Percentiles rank a stretch among this genome's conserved stretches.
phyloP scores from a whole-genome alignment of 306 rosid species.

The Mimosa bimucronata region DNA sequence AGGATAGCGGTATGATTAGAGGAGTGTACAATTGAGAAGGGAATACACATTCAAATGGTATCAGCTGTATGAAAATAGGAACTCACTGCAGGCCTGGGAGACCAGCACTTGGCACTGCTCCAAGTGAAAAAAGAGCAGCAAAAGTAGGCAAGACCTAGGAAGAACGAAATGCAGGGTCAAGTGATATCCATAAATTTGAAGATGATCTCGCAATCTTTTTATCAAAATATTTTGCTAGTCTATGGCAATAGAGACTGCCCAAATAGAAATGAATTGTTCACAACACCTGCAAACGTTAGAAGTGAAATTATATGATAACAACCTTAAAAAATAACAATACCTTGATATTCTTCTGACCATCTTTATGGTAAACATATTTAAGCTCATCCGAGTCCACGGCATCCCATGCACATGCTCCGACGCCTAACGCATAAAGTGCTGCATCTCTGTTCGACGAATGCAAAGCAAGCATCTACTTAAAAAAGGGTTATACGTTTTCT shows the following conservation, averaged over 20 bases:
- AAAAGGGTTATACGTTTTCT: neutral
- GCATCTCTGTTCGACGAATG: constrained; percentile 65
- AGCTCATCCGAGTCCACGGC: constrained; percentile 85
- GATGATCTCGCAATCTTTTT: neutral
- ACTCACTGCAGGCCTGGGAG: constrained; percentile 88
- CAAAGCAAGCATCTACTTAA: neutral
- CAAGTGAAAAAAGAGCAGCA: constrained; percentile 59
- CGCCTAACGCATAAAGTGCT: constrained; percentile 80
- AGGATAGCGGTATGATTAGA: constrained; percentile 31
- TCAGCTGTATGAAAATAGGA: constrained; percentile 30
- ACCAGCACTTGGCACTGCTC: constrained; percentile 37
- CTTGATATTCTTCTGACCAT: constrained; percentile 73
- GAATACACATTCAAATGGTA: constrained; percentile 21
- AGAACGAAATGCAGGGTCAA: constrained; percentile 28
- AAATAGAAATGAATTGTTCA: constrained; percentile 19
- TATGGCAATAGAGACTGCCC: constrained; percentile 23
- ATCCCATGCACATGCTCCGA: constrained; percentile 76
- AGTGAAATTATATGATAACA: constrained; percentile 13
- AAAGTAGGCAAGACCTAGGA: constrained; percentile 87
- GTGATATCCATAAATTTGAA: neutral
- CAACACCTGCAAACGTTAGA: neutral
- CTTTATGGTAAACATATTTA: constrained; percentile 80
- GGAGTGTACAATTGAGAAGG: constrained; percentile 1
- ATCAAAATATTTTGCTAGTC: neutral
- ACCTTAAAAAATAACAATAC: constrained; percentile 40